Percentiles rank a stretch among this genome's conserved stretches.
These are phyloP conservation scores for Manihot esculenta DNA, from an alignment of 441 rosid genomes.

Conservation along the genomic window DNA sequence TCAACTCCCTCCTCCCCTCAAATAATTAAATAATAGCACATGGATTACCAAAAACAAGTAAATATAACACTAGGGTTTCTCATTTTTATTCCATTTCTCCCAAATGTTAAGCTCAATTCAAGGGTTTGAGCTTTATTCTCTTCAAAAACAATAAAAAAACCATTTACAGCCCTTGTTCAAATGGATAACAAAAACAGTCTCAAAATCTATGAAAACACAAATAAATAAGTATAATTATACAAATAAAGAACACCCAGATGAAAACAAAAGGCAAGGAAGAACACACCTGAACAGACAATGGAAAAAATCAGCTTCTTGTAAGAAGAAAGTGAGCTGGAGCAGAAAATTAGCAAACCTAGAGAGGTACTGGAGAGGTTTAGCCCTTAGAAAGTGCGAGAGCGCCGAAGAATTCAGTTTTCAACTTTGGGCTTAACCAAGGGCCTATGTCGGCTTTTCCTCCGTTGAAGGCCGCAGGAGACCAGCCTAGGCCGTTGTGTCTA, in stretches of 20 bases:
- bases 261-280: neutral
- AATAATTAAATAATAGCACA: too few relatives aligned
- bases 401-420: neutral
- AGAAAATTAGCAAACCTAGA: neutral
- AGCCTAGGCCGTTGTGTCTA: too few relatives aligned
- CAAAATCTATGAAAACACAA: neutral
- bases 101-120: neutral
- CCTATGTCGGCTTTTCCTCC: too few relatives aligned
- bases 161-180: neutral
- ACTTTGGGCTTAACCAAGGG: neutral
- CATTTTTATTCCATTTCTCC: neutral
- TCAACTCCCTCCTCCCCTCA: too few relatives aligned
- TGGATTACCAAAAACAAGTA: neutral
- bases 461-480: too few relatives aligned
- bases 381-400: neutral
- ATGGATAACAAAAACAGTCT: neutral
- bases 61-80: neutral
- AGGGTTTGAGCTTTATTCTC: neutral
- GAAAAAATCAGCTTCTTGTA: neutral
- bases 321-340: neutral
- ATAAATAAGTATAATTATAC: neutral
- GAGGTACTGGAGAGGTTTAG: neutral
- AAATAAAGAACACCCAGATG: neutral
- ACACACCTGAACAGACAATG: neutral
- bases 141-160: neutral